Percentiles rank a stretch among this genome's conserved stretches.
Conservation (phyloP, 805 yeast species). For the Pichia eremophila region DNA sequence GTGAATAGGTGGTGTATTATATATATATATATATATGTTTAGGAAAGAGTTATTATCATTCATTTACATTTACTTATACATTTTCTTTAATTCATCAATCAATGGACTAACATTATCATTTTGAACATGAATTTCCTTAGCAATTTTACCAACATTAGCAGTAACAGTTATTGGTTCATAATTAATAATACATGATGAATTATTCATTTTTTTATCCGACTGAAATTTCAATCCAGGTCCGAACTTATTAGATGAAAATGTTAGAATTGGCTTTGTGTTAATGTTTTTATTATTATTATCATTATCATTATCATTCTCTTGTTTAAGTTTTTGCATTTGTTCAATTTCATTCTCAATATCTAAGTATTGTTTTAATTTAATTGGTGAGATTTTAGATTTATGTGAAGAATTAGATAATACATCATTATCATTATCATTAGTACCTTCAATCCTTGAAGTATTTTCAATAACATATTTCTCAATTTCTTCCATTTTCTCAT, state of each 20-base stretch:
- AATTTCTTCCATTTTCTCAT: background rate
- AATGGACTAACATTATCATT: background rate
- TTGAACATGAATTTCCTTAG: background rate
- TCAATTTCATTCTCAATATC: constrained; percentile 20
- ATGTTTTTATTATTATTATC: background rate
- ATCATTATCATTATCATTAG: background rate
- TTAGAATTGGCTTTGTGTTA: background rate
- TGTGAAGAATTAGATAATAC: background rate
- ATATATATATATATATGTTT: too few relatives aligned
- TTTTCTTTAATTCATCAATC: constrained; percentile 6
- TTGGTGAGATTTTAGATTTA: constrained; percentile 5
- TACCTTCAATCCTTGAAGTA: background rate
- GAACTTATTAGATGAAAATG: background rate
- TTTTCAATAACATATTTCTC: background rate
- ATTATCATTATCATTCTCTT: background rate
- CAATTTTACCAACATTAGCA: background rate
- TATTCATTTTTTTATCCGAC: background rate
- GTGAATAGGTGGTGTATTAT: background rate
- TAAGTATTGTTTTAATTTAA: constrained; percentile 21
- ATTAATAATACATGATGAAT: constrained; percentile 12
- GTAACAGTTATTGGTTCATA: constrained; percentile 5
- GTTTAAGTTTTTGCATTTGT: constrained; percentile 11
- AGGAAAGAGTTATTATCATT: background rate
- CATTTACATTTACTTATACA: background rate
- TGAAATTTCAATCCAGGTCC: background rate